A percentile compares a stretch with the other conserved stretches of the same genome.
These are phyloP conservation scores for Takakia lepidozioides DNA, from an alignment of 225 moss, liverwort and hornwort species.

Conservation along the genomic window DNA sequence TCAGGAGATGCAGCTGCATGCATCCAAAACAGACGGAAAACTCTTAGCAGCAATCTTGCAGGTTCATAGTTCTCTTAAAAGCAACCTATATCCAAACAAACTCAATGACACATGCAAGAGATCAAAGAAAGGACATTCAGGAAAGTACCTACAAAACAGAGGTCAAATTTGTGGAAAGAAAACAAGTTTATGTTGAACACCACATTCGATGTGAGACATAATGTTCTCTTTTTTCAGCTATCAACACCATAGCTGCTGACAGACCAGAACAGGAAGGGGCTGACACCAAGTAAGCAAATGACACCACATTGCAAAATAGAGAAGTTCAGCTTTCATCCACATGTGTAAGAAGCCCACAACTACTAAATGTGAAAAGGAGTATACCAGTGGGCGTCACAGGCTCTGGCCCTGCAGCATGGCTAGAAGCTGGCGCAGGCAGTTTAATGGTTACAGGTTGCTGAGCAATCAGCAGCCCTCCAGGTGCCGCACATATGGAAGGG, in stretches of 20 bases:
- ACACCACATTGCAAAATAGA: no score
- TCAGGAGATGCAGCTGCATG: conserved; percentile 46
- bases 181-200: no score
- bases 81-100: neutral
- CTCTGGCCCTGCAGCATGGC: conserved; percentile 29
- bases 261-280: no score
- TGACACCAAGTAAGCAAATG: no score
- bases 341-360: no score
- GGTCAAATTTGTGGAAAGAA: no score
- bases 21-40: neutral
- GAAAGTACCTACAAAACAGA: neutral
- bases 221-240: no score
- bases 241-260: no score
- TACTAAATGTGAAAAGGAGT: neutral
- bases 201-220: no score
- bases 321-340: no score
- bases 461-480: conserved; percentile 24
- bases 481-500: conserved; percentile 26
- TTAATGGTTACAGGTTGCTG: conserved; percentile 52
- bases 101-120: neutral
- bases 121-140: neutral
- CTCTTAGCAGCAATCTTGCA: neutral
- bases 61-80: neutral
- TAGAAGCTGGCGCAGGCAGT: conserved; percentile 47
- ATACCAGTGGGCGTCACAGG: conserved; percentile 37